These are phyloP conservation scores for Cinnamomum chago DNA, from an alignment of 164 flowering plant genomes.

Conservation along the genomic window DNA sequence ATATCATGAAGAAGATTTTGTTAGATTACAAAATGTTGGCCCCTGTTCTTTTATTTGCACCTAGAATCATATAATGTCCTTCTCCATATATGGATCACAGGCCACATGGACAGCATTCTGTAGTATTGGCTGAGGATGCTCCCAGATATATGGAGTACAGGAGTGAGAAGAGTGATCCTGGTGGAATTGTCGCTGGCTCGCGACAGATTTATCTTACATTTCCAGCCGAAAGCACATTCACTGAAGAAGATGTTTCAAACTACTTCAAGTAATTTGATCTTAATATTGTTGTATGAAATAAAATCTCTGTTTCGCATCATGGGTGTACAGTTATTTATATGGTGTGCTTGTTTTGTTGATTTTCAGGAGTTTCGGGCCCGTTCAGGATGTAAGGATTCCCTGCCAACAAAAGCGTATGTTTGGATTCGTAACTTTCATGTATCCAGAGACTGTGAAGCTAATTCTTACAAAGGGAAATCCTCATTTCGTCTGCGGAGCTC, in stretches of 20 bases:
- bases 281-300: background rate
- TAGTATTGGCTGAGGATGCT: constrained; percentile 79
- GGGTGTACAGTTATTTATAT: background rate
- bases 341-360: background rate
- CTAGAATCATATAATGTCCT: background rate
- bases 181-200: constrained; percentile 63
- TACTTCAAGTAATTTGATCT: constrained; percentile 57
- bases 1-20: background rate
- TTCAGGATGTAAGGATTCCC: constrained; percentile 97
- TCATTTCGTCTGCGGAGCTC: constrained; percentile 84
- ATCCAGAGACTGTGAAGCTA: constrained; percentile 65
- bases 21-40: background rate
- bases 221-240: constrained; percentile 86
- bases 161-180: constrained; percentile 60
- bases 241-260: constrained; percentile 80
- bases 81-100: constrained; percentile 36
- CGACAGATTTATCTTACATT: constrained; percentile 89
- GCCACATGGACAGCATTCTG: constrained; percentile 91
- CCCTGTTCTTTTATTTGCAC: background rate
- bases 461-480: constrained; percentile 74
- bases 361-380: constrained; percentile 68
- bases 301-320: background rate
- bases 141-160: constrained; percentile 48
- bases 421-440: constrained; percentile 81
- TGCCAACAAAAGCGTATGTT: constrained; percentile 90